Base-by-base conservation (phyloP, 2,329 filamentous ascomycete species). In the Colletotrichum godetiae region DNA sequence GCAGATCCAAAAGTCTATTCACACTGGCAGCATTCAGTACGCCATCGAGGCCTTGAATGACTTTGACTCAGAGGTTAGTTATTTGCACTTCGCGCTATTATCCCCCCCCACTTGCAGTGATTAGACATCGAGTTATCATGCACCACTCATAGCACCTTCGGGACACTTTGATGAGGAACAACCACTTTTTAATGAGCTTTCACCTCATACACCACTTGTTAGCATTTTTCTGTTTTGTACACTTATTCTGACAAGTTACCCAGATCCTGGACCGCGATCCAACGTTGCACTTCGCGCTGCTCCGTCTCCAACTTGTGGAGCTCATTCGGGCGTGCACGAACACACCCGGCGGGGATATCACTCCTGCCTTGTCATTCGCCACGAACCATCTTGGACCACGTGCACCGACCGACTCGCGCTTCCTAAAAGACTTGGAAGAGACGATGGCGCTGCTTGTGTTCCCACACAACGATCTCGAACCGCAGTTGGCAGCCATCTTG, bases 111-210 rank as follows among this genome's bases (percentile, higher is more conserved):
- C 73, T 86, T 90, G 88, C 90, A 85, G 95, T 97, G 97, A 99
- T 99, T 98, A 98, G 88, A 94, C 88, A 80, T 82, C 80, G 87
- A 89, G 89, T 93, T 95, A 92, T 97, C 96, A 99, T 99, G 97
- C 97, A 99, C 97, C 97, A 99, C 97, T 95, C 97, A 95, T 97
- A 98, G 91, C 88, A 88, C 89, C 91, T 92, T 90, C 88, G 88
- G 91, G 91, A 56, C 92, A 56, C 92, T 85, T 91, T 97, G 97
- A 97, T 97, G 96, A 98, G 89, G 91, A 92, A 92, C 88, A 90
- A 90, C 89, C 89, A 91, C 88, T 85, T 86, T 64, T 84, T 82
- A 84, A 84, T 84, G 82, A 85, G 76, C 76, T 64, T 24, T 57
- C 33, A 15, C 72, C 76, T 52, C 42, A 64, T 61, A 58, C 33